A percentile compares a stretch with the other conserved stretches of the same genome.
These are phyloP conservation scores for Leccinum variicolor DNA, from an alignment of 768 basidiomycete species.

Conservation along the genomic window DNA sequence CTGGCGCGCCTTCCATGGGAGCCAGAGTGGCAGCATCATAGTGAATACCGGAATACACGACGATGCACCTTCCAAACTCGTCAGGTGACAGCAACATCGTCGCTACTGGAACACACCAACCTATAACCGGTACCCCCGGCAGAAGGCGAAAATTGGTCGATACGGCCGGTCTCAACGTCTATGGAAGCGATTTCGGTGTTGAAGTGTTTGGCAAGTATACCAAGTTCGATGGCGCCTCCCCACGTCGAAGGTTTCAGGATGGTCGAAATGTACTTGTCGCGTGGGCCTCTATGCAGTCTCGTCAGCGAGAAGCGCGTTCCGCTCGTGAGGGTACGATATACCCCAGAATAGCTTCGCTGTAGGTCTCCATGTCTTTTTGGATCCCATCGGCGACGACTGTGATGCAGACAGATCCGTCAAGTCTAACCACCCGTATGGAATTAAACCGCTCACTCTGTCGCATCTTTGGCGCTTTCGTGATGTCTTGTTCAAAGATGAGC, in stretches of 20 bases:
- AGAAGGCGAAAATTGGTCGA: conserved; percentile 68
- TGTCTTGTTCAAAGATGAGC: conserved; percentile 80
- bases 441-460: conserved; percentile 57
- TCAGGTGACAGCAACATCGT: conserved; percentile 1
- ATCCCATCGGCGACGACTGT: conserved; percentile 86
- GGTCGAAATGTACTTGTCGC: conserved; percentile 73
- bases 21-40: conserved; percentile 90
- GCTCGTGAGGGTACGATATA: conserved; percentile 28
- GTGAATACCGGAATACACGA: conserved; percentile 96
- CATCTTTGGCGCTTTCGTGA: conserved; percentile 64
- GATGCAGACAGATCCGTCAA: conserved; percentile 3
- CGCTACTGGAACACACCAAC: conserved; percentile 3
- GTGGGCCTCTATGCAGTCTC: conserved; percentile 39
- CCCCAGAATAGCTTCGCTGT: conserved; percentile 88
- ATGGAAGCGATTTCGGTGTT: conserved; percentile 83
- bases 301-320: not conserved
- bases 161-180: conserved; percentile 89
- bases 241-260: conserved; percentile 80
- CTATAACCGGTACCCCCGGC: conserved; percentile 34
- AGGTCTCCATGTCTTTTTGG: conserved; percentile 62
- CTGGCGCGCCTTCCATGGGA: conserved; percentile 69
- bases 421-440: not conserved
- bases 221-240: conserved; percentile 96
- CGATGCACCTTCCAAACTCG: conserved; percentile 46
- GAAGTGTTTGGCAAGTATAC: conserved; percentile 80